Base-by-base conservation (phyloP, 73 alveolate species). In the Paramecium tetraurelia region DNA sequence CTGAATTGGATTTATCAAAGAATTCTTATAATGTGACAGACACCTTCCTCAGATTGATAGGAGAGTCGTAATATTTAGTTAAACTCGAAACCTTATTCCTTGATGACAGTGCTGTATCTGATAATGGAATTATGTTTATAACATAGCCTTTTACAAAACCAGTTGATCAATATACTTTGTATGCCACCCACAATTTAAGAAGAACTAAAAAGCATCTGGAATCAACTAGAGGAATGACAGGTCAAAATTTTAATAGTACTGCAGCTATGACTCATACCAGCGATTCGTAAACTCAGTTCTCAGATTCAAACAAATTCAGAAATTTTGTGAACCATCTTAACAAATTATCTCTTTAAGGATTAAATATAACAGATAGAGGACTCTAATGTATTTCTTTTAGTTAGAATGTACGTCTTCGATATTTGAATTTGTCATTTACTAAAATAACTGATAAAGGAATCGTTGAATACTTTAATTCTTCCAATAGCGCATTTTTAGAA, bases 11-110 rank as follows among this genome's bases (percentile, higher is more conserved):
- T 46, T 43, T 80, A 41, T 80, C 90, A 1, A 80, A 46, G 20
- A 80, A 80, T 80, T 40, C 90, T 10, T 80, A 80, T 46, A 80
- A 80, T 80, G 57, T 80, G 18, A 31, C 46, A 24, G 90, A 80
- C 18, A 63, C 57, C 10, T 24, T 22, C 12, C 57, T 80, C 4
- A 80, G 90, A 80, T 48, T 24, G 29, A 80, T 80, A 4, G 43
- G 57, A 44, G 41, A 80, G 5, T 80, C 90, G 3, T 22, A 22
- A 31, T 43, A 46, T 43, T 80, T 80, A 35, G 9, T 40, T 3
- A 80, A 80, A 31, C 38, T 80, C 4, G 70, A 80, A 80, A 24
- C 70, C 14, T 22, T 80, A 43, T 24, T 44, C 14, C 50, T 80
- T 12, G 57, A 80, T 43, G 90, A 80, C 29, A 41, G 76, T 80